phyloP scores from a whole-genome alignment of 805 yeast species.

The Jamesozyma rosinii region DNA sequence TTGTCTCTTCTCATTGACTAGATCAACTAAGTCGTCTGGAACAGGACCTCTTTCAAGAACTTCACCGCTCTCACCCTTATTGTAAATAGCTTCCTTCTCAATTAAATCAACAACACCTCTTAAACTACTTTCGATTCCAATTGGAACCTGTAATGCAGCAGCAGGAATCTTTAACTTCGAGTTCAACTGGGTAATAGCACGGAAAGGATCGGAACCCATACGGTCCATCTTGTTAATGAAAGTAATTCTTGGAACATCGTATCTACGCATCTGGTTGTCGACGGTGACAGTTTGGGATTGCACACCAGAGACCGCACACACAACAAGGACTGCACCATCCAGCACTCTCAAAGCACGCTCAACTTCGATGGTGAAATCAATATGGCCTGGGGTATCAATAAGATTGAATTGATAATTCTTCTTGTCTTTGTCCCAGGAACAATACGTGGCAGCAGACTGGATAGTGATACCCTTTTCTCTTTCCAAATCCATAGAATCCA shows the following conservation, averaged over 20 bases:
- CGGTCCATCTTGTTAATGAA: constrained; percentile 98
- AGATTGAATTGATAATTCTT: constrained; percentile 77
- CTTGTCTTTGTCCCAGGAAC: constrained; percentile 81
- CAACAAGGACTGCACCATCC: constrained; percentile 97
- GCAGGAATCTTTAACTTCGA: constrained; percentile 83
- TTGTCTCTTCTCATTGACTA: constrained; percentile 85
- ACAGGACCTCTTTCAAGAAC: constrained; percentile 52
- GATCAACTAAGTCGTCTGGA: constrained; percentile 69
- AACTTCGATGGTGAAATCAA: constrained; percentile 96
- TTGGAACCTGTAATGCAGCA: constrained; percentile 96
- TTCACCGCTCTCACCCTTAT: constrained; percentile 89
- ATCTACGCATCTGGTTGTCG: constrained; percentile 97
- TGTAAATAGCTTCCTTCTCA: constrained; percentile 76
- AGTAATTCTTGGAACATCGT: constrained; percentile 92
- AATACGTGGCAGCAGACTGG: constrained; percentile 97
- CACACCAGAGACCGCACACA: constrained; percentile 97
- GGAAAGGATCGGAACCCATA: constrained; percentile 98
- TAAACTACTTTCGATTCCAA: constrained; percentile 81
- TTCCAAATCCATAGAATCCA: constrained; percentile 98
- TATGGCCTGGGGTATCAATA: constrained; percentile 98
- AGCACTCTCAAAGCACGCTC: constrained; percentile 96
- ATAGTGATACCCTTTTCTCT: constrained; percentile 98
- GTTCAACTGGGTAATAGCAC: constrained; percentile 86
- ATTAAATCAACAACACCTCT: constrained; percentile 88
- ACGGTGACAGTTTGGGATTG: constrained; percentile 98